Evolutionary conservation across 2,329 filamentous ascomycete genomes (phyloP).

Genomic region (Periconia digitata): DNA sequence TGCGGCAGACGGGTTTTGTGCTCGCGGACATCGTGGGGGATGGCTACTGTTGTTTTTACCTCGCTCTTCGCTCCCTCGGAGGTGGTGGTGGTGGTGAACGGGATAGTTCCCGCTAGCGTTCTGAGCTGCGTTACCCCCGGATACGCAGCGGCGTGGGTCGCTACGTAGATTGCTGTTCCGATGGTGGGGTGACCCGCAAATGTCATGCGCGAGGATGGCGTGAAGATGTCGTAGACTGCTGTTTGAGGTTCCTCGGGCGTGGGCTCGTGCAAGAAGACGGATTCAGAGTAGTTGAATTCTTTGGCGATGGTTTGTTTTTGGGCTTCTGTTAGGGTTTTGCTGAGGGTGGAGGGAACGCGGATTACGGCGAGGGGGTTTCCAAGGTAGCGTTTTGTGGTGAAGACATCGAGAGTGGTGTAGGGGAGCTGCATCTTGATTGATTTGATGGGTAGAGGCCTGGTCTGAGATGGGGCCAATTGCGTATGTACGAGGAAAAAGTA

Average conservation of each 20-base stretch:
- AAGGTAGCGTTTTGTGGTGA: conserved; percentile 47
- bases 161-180: conserved; percentile 53
- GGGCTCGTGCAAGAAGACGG: conserved; percentile 52
- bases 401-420: conserved; percentile 49
- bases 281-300: conserved; percentile 61
- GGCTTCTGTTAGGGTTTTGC: conserved; percentile 40
- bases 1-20: conserved; percentile 51
- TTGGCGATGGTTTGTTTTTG: conserved; percentile 55
- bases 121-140: conserved; percentile 10
- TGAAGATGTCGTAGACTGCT: conserved; percentile 55
- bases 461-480: too few relatives aligned
- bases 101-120: conserved; percentile 19
- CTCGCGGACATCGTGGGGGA: conserved; percentile 67
- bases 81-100: conserved; percentile 14
- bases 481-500: too few relatives aligned
- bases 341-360: conserved; percentile 45
- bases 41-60: conserved; percentile 51
- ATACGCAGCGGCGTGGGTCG: conserved; percentile 23
- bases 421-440: conserved; percentile 20
- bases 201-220: conserved; percentile 50
- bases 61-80: background rate
- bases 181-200: conserved; percentile 62
- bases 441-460: too few relatives aligned
- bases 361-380: conserved; percentile 59
- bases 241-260: conserved; percentile 8